Evolutionary conservation across 495 filamentous ascomycete genomes (phyloP).

Genomic region (Aspergillus heteromorphus): DNA sequence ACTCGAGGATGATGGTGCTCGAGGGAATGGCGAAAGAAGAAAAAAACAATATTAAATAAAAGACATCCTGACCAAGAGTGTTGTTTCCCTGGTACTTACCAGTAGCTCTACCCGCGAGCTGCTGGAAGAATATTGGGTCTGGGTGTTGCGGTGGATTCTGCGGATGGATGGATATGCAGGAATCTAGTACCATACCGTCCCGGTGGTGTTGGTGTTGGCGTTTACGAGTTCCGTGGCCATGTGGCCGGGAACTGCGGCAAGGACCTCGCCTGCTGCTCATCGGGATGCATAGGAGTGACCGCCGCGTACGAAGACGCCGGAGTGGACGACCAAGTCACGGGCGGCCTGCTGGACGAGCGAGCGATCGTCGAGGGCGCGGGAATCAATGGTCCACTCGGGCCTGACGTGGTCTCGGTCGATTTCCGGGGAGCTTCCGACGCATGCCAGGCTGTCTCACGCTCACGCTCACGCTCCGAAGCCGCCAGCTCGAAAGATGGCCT

Average conservation of each 20-base stretch:
- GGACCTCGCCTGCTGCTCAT: constrained; percentile 8
- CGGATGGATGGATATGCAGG: no score
- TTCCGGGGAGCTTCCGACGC: constrained; percentile 1
- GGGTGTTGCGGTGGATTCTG: no score
- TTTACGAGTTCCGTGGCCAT: constrained; percentile 10
- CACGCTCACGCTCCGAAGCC: constrained; percentile 1
- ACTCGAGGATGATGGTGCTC: no score
- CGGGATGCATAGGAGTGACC: constrained; percentile 1
- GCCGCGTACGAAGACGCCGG: constrained; percentile 11
- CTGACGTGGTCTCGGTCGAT: constrained; percentile 3
- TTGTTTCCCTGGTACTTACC: no score
- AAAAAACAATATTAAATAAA: not conserved
- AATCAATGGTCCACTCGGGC: not conserved
- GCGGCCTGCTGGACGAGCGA: constrained; percentile 4
- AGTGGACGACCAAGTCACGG: constrained; percentile 7
- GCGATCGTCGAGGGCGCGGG: constrained; percentile 2
- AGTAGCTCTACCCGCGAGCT: not conserved
- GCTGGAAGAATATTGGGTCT: not conserved
- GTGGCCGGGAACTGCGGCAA: constrained; percentile 10
- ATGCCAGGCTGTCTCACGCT: constrained; percentile 9
- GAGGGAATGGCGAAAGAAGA: not conserved
- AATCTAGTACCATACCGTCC: no score
- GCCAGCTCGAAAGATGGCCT: constrained; percentile 6
- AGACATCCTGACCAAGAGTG: not conserved
- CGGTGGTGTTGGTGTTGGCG: not conserved